Evolutionary conservation across 2,329 filamentous ascomycete genomes (phyloP).

Genomic region (Thelonectria rubi): DNA sequence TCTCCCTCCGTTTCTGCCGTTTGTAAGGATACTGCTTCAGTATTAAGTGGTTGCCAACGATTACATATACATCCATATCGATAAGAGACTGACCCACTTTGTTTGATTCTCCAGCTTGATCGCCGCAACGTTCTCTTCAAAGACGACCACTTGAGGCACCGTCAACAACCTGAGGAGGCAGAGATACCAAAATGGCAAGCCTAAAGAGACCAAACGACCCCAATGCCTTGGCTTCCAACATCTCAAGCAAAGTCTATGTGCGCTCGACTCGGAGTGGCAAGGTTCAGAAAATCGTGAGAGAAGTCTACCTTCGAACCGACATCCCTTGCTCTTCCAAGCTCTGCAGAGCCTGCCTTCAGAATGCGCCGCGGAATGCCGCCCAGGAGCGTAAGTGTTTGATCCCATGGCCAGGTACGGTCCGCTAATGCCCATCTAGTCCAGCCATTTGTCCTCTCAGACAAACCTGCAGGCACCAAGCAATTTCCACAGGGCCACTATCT

Average conservation of each 20-base stretch:
- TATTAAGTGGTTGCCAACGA: too few relatives aligned
- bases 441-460: constrained; percentile 89
- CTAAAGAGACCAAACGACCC: constrained; percentile 66
- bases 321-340: constrained; percentile 96
- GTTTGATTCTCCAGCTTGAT: constrained; percentile 35
- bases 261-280: constrained; percentile 95
- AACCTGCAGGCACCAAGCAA: constrained; percentile 81
- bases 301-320: constrained; percentile 94
- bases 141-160: constrained; percentile 23
- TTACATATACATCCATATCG: constrained; percentile 37
- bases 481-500: constrained; percentile 93
- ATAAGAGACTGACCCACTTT: constrained; percentile 43
- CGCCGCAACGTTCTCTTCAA: constrained; percentile 34
- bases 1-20: not conserved
- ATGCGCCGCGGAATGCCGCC: constrained; percentile 80
- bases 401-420: not conserved
- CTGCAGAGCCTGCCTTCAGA: constrained; percentile 78
- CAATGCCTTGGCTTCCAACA: constrained; percentile 71
- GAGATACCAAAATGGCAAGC: constrained; percentile 64
- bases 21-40: too few relatives aligned
- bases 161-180: constrained; percentile 9
- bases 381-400: constrained; percentile 69
- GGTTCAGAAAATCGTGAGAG: constrained; percentile 97
- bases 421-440: constrained; percentile 61
- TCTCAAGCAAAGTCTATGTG: constrained; percentile 96